Evolutionary conservation across 169 alveolate genomes (phyloP), one percentile per base, ranked within the genome.

Genomic region (Plasmodium coatneyi): DNA sequence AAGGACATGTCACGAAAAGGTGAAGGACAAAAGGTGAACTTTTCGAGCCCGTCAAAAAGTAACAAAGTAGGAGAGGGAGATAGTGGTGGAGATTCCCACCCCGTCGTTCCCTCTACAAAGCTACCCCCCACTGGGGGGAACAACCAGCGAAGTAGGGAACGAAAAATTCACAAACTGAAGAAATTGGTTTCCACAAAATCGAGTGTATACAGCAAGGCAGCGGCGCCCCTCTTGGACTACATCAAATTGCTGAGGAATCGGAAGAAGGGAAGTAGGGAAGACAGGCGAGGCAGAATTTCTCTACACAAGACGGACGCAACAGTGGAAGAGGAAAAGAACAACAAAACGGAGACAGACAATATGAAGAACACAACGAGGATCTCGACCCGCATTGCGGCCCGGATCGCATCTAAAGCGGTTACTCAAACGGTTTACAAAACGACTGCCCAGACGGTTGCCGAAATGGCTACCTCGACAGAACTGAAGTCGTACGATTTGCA

Each of bases 401-500:
- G 25, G 30, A 34, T 34, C 52, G 74, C 12, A 4, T 9, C 74
- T 28, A 0, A 19, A 7, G 19, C 43, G 9, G 54, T n/a, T 60
- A 2, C 70, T 4, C 19, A 3, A 32, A 32, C 39, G 39, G 39
- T 3, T 32, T 32, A 1, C 39, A 32, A 3, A 32, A 32, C 39
- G 39, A 3, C 39, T 32, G 1, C 3, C 39, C 1, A n/a, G 5
- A 10, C 30, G 41, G 7, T 6, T 66, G 10, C 5, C 36, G 2
- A 25, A 46, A 36, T 22, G 66, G 72, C 52, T 25, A 14, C 70
- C n/a, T 25, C 83, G 12, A n/a, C 71, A 22, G 6, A 34, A 41
- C 82, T 82, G 74, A 16, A 83, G 32, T 39, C 36, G 3, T 70
- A 83, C 72, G 32, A 83, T 3, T 5, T 83, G 10, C 46, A 83